Percentiles rank a stretch among this genome's conserved stretches.
phyloP scores from a whole-genome alignment of 2,329 filamentous ascomycete genomes.

The Colletotrichum filicis region DNA sequence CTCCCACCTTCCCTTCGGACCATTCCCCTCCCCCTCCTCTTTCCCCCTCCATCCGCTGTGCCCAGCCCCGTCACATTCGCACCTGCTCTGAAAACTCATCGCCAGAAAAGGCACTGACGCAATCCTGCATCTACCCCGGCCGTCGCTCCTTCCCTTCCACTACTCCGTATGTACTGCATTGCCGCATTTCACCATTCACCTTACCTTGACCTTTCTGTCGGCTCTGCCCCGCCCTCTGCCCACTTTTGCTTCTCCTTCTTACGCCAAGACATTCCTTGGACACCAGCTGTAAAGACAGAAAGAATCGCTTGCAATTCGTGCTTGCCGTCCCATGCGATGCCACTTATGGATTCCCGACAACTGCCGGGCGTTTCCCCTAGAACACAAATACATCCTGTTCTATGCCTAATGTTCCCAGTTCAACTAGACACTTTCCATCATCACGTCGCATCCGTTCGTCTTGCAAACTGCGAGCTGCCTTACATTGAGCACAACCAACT shows the following conservation, averaged over 20 bases:
- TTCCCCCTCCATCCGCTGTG: not conserved
- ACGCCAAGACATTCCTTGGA: conserved; percentile 21
- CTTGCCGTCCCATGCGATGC: not conserved
- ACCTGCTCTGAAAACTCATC: conserved; percentile 11
- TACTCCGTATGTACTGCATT: not conserved
- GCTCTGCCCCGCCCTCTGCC: conserved; percentile 10
- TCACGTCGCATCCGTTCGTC: not conserved
- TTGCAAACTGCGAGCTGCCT: not conserved
- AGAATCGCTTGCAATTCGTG: not conserved
- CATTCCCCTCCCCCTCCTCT: not conserved
- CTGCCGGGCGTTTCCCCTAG: conserved; percentile 15
- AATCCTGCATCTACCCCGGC: conserved; percentile 30
- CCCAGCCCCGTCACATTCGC: conserved; percentile 22
- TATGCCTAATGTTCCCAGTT: conserved; percentile 6
- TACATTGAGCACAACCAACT: not conserved
- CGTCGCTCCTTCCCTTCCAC: not conserved
- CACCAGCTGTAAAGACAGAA: not conserved
- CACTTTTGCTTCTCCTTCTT: conserved; percentile 9
- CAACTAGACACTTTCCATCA: conserved; percentile 20
- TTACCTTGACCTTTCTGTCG: conserved; percentile 1
- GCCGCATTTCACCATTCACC: not conserved
- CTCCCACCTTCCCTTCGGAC: not conserved
- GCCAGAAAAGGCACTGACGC: conserved; percentile 28
- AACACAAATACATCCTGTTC: not conserved
- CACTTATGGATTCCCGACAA: conserved; percentile 13